Base-by-base conservation (phyloP, 2,329 filamentous ascomycete genomes). In the Zalaria sp. region DNA sequence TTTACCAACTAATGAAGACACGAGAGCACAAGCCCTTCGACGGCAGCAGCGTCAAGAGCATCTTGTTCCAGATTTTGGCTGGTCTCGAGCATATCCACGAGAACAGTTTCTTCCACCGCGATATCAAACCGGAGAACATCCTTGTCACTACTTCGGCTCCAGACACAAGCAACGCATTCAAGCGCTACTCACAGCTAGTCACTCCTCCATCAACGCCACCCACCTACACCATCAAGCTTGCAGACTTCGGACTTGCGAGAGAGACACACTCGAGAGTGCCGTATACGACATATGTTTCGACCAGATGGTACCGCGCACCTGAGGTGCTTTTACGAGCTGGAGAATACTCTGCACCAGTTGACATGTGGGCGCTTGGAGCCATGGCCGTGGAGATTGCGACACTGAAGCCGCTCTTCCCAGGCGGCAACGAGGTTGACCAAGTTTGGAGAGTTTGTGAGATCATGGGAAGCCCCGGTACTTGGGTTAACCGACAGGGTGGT, bases 41-140 rank as follows among this genome's bases (percentile, higher is more conserved):
- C 56, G 83, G 83, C 42, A 77, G 75, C 46, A 93, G 85, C 54
- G 91, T 98, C 46, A 96, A 98, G 72, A 96, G 89, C 67, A 93
- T 98, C 48, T 72, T 98, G 32, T 95, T 84, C 64, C 91, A 98
- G 67, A 98, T 98, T 54, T 80, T 98, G 67, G 83, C 86, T 41
- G 91, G 91, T 42, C 73, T 98, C 27, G 88, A 98, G 60, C 91
- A 98, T 61, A 96, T 98, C 45, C 91, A 98, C 65, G 83, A 88
- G 32, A 86, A 96, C 65, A 78, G 84, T 60, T 98, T 98, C 67
- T 98, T 98, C 66, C 91, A 98, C 63, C 86, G 91, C 56, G 91
- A 98, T 58, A 96, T 98, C 66, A 98, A 98, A 63, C 91, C 91
- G 31, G 91, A 98, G 63, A 98, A 98, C 63, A 98, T 98, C 46